Evolutionary conservation across 225 moss, liverwort and hornwort genomes (phyloP).

Genomic region (Climacium dendroides): DNA sequence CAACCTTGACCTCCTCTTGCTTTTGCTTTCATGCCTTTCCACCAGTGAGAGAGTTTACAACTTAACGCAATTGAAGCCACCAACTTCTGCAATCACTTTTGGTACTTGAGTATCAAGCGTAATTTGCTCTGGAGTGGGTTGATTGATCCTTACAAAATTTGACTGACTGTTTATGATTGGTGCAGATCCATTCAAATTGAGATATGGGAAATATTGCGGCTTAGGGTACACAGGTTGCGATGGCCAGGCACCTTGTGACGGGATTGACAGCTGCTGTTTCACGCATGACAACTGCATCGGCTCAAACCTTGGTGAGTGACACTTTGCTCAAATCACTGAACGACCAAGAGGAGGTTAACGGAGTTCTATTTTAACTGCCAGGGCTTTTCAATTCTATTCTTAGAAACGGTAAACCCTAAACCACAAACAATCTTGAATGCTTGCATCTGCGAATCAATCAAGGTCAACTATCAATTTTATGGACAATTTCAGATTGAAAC

Average conservation of each 20-base stretch:
- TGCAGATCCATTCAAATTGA: conserved; percentile 20
- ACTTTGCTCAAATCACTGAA: neutral
- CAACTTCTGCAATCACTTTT: neutral
- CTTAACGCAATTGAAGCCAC: neutral
- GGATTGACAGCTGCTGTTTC: conserved; percentile 28
- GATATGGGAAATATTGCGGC: conserved; percentile 50
- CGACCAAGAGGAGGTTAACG: neutral
- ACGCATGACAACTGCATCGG: conserved; percentile 40
- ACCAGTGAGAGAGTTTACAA: neutral
- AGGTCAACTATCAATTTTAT: neutral
- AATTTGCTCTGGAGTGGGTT: neutral
- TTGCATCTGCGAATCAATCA: neutral
- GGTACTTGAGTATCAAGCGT: neutral
- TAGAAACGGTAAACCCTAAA: neutral
- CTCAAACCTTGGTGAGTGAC: conserved; percentile 9
- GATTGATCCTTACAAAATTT: neutral
- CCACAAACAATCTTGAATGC: neutral
- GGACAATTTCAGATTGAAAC: neutral
- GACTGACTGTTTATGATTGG: neutral
- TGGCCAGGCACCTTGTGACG: conserved; percentile 23
- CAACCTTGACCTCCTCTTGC: neutral
- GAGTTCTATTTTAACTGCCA: neutral
- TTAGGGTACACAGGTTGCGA: conserved; percentile 37
- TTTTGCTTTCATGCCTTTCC: neutral
- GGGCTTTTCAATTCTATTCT: neutral